Conservation (phyloP, 768 basidiomycete genomes). For the Russula lepida region DNA sequence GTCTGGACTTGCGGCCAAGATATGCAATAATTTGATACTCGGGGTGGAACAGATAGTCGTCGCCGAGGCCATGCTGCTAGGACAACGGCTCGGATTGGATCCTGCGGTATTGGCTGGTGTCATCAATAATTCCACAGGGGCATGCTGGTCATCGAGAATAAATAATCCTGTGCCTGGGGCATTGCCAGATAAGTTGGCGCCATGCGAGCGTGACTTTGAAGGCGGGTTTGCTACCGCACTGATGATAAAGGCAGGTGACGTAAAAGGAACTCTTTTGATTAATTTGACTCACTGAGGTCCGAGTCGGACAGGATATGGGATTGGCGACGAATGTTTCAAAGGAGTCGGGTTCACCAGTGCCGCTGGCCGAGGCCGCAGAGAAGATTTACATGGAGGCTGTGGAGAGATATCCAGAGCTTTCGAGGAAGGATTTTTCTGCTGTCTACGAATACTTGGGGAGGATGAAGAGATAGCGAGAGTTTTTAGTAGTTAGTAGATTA, state of each 20-base stretch:
- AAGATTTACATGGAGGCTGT: constrained; percentile 53
- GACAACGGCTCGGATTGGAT: constrained; percentile 71
- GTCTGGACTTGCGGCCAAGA: constrained; percentile 78
- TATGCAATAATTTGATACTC: constrained; percentile 71
- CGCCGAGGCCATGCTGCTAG: constrained; percentile 86
- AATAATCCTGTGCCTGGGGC: constrained; percentile 84
- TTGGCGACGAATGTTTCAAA: constrained; percentile 61
- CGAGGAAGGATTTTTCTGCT: constrained; percentile 69
- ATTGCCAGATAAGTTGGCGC: constrained; percentile 61
- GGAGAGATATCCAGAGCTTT: constrained; percentile 47
- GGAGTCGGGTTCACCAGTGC: constrained; percentile 42
- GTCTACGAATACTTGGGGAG: constrained; percentile 58
- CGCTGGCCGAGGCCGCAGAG: constrained; percentile 58
- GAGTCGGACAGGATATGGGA: constrained; percentile 61
- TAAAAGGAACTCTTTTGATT: background rate
- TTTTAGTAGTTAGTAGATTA: background rate
- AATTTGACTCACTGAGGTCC: background rate
- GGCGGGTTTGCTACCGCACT: constrained; percentile 79
- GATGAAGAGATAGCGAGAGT: constrained; percentile 19
- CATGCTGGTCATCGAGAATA: constrained; percentile 75
- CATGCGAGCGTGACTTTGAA: constrained; percentile 75
- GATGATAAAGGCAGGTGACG: constrained; percentile 63
- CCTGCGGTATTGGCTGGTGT: constrained; percentile 70
- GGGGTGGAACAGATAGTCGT: constrained; percentile 63
- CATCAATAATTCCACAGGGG: constrained; percentile 77